These are phyloP conservation scores for Juncus inflexus DNA, from an alignment of 176 grass and related monocot species.

Conservation along the genomic window DNA sequence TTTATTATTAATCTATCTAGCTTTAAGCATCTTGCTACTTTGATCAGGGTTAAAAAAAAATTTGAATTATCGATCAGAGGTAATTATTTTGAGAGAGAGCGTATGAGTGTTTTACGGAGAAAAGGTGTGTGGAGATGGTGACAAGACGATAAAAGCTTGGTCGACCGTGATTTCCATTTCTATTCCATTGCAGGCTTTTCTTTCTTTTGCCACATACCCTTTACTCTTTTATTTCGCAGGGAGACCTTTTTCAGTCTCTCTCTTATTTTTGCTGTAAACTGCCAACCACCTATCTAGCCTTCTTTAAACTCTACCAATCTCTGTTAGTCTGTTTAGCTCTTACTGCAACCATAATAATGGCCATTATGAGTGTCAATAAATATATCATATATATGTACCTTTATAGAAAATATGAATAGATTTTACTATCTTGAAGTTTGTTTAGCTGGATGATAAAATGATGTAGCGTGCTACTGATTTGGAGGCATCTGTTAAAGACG, in stretches of 20 bases:
- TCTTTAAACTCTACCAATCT: slow-evolving; percentile 13
- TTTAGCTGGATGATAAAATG: slow-evolving; percentile 5
- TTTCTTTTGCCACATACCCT: slow-evolving; percentile 6
- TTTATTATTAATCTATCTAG: neutral
- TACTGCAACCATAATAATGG: slow-evolving; percentile 4
- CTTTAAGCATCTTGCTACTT: neutral
- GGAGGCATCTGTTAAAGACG: slow-evolving; percentile 6
- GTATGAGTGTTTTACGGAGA: slow-evolving; percentile 23
- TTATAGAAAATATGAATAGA: neutral
- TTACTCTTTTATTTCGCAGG: neutral
- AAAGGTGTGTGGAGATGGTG: slow-evolving; percentile 20
- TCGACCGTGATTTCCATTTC: slow-evolving; percentile 35
- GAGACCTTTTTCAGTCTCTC: slow-evolving; percentile 13
- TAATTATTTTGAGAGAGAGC: neutral
- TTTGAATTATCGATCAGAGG: too few relatives aligned
- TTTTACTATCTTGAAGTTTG: neutral
- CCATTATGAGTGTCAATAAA: neutral
- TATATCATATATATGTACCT: neutral
- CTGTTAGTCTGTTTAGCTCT: neutral
- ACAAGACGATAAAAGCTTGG: slow-evolving; percentile 29
- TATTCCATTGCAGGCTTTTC: slow-evolving; percentile 25
- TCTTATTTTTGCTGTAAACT: slow-evolving; percentile 12
- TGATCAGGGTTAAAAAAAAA: too few relatives aligned
- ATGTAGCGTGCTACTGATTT: slow-evolving; percentile 21
- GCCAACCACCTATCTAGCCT: slow-evolving; percentile 5